Base-by-base conservation (phyloP, 1,284 basidiomycete species). In the Boletus sp. region DNA sequence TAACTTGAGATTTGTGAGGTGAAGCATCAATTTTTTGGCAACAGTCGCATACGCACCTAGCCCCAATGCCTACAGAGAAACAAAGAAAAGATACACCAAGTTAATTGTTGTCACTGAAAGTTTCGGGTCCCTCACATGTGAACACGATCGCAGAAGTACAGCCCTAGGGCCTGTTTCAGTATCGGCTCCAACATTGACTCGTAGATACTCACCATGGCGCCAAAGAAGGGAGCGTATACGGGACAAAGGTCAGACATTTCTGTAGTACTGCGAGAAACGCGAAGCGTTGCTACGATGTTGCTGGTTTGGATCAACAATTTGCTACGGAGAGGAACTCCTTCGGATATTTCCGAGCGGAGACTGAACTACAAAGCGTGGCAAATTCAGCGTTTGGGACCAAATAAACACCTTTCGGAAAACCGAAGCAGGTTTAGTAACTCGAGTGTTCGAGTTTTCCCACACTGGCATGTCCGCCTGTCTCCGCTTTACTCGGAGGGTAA, bases 131-230 rank as follows among this genome's bases (percentile, higher is more conserved):
- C 93, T 83, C 75, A 95, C 95, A 97, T 69, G 96, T 98, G 81
- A 98, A 98, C 73, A 97, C 93, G 76, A 98, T 98, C 71, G 96
- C 95, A 76, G 91, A 88, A 62, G 96, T 95, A 84, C 94, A 97
- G 70, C 96, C 95, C 93, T 95, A 72, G 25, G 61, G 37, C 23
- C 7, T 11, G 13, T 25, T 56, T 67, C 60, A 67, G 62, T 46
- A 50, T 52, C 52, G 52, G 63, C 38, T 33, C 23, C n/a, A 7
- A 53, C 55, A 50, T 52, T 30, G 9, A 43, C 37, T 57, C 5
- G 30, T 31, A 6, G 40, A 13, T 25, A 80, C 91, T 76, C 69
- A 93, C 93, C 94, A 97, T 94, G 62, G 93, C 93, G 74, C 95
- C 93, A 74, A 98, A 98, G 84, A 98, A 98, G 71, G 97, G 95